These are phyloP conservation scores for Echinochloa phyllopogon DNA, from an alignment of 176 grass and related monocot species.

Conservation along the genomic window DNA sequence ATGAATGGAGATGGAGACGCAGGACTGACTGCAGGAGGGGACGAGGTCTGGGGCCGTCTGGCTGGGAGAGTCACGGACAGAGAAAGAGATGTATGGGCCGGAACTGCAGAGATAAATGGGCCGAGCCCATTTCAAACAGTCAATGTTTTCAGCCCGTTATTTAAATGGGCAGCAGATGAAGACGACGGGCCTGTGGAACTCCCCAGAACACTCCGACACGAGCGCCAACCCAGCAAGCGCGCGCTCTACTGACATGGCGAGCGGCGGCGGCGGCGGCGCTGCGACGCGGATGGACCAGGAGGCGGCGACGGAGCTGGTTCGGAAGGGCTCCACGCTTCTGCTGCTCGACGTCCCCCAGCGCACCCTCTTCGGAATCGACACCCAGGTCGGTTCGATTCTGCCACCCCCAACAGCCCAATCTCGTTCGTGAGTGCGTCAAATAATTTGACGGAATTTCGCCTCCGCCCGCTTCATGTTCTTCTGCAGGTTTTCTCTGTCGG, in stretches of 20 bases:
- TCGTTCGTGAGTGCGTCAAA: background rate
- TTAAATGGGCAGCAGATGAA: background rate
- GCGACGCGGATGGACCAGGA: slow-evolving; percentile 60
- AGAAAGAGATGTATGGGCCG: background rate
- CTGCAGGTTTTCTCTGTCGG: slow-evolving; percentile 78
- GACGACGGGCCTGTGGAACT: background rate
- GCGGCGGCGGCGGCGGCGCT: slow-evolving; percentile 17
- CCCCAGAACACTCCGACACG: slow-evolving; percentile 12
- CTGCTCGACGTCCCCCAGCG: slow-evolving; percentile 83
- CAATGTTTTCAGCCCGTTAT: background rate
- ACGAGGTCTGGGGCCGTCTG: too few relatives aligned
- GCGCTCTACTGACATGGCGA: slow-evolving; percentile 21
- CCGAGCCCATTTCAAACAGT: background rate
- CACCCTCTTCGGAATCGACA: slow-evolving; percentile 80
- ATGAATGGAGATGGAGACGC: background rate
- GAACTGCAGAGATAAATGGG: background rate
- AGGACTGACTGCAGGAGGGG: too few relatives aligned
- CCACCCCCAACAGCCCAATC: background rate
- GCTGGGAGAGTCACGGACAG: background rate
- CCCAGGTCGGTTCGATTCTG: slow-evolving; percentile 52
- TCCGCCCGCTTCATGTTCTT: background rate
- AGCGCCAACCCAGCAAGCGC: background rate
- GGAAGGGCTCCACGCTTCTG: slow-evolving; percentile 72
- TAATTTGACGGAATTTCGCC: background rate
- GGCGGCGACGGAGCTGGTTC: slow-evolving; percentile 69